Conservation (phyloP, 73 alveolate genomes). For the Symbiodinium natans region DNA sequence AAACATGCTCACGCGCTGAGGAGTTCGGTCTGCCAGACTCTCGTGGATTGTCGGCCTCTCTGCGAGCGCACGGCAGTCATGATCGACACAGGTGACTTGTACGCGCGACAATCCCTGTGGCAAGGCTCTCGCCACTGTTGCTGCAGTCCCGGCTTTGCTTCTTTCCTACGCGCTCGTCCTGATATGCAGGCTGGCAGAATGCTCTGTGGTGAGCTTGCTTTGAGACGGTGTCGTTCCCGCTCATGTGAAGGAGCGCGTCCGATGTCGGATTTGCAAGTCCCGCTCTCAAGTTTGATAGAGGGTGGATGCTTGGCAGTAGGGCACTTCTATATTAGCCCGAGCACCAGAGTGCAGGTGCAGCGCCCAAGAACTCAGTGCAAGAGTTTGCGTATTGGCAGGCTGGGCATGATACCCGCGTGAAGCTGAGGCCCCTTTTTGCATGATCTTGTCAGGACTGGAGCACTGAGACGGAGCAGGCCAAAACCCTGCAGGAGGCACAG, state of each 20-base stretch:
- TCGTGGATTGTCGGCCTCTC: too few species aligned
- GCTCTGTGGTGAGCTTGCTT: too few species aligned
- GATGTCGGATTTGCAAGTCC: not conserved
- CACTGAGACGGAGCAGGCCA: not conserved
- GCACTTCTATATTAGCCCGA: too few species aligned
- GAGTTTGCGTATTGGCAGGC: not conserved
- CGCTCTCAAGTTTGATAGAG: not conserved
- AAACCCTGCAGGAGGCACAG: conserved; percentile 21
- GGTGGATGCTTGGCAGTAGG: too few species aligned
- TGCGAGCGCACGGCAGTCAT: too few species aligned
- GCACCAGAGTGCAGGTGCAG: not conserved
- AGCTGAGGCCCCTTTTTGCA: too few species aligned
- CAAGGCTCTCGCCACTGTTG: not conserved
- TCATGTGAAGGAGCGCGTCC: not conserved
- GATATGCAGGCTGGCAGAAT: not conserved
- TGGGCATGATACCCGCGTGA: too few species aligned
- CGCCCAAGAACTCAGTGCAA: not conserved
- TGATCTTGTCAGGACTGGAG: conserved; percentile 53
- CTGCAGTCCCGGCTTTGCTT: not conserved
- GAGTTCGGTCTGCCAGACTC: too few species aligned
- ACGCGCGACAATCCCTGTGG: too few species aligned
- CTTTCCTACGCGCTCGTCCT: not conserved
- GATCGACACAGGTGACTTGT: too few species aligned
- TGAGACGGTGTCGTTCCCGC: too few species aligned
- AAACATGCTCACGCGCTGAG: too few species aligned